Percentiles rank a stretch among this genome's conserved stretches.
Conservation (phyloP, 345 rosid species). For the Sisymbrium irio region DNA sequence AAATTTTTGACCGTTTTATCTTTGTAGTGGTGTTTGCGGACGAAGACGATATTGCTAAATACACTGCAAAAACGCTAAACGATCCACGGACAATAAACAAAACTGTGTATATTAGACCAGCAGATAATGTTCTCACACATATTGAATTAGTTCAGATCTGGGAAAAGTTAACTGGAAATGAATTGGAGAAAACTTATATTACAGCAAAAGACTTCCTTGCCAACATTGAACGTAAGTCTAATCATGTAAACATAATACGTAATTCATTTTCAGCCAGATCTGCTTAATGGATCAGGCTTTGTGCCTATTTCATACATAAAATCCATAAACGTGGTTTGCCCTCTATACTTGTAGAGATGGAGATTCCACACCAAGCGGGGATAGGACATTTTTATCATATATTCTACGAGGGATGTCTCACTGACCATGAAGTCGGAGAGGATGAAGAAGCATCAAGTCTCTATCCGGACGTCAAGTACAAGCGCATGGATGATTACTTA, state of each 20-base stretch:
- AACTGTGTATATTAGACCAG: conserved; percentile 58
- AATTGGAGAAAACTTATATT: conserved; percentile 45
- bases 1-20: neutral
- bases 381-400: conserved; percentile 82
- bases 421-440: conserved; percentile 64
- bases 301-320: neutral
- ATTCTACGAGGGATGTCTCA: conserved; percentile 76
- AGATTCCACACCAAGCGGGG: conserved; percentile 56
- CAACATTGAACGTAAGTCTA: conserved; percentile 50
- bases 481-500: conserved; percentile 65
- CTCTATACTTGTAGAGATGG: conserved; percentile 43
- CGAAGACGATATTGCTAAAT: conserved; percentile 70
- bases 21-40: conserved; percentile 52
- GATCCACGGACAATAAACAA: conserved; percentile 70
- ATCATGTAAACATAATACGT: neutral
- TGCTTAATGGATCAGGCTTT: neutral
- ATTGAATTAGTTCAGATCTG: conserved; percentile 54
- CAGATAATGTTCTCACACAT: conserved; percentile 58
- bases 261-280: neutral
- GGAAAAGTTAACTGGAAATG: conserved; percentile 60
- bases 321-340: neutral
- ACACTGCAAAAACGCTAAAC: conserved; percentile 58
- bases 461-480: conserved; percentile 72
- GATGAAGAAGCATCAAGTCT: conserved; percentile 70
- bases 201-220: conserved; percentile 54